Percentiles rank a stretch among this genome's conserved stretches.
phyloP scores from a whole-genome alignment of 108 stramenopile genomes.

The Aurantiochytrium sp. region DNA sequence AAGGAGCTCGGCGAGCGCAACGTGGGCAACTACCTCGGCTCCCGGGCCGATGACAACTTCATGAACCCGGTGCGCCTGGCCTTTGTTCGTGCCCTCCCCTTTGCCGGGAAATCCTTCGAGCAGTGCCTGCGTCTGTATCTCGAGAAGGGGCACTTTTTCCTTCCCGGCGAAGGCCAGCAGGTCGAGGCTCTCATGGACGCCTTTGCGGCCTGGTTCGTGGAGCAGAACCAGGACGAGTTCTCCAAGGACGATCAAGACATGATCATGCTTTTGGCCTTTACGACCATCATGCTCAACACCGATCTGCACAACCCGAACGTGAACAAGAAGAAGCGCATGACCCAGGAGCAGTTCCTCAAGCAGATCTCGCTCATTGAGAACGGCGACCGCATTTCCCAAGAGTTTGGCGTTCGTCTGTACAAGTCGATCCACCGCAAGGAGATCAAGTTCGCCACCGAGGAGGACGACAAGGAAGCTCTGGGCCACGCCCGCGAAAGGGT shows the following conservation, averaged over 20 bases:
- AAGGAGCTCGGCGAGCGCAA: background rate
- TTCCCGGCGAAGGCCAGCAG: slow-evolving; percentile 11
- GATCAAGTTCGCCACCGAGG: slow-evolving; percentile 66
- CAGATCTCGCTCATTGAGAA: slow-evolving; percentile 84
- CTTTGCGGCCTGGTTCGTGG: slow-evolving; percentile 18
- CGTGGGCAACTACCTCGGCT: background rate
- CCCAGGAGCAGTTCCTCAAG: slow-evolving; percentile 75
- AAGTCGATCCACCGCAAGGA: slow-evolving; percentile 67
- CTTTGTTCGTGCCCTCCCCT: background rate
- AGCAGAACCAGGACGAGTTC: background rate
- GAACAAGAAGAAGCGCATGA: slow-evolving; percentile 78
- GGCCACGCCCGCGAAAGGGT: background rate
- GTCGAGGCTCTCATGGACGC: slow-evolving; percentile 25
- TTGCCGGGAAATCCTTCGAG: slow-evolving; percentile 5
- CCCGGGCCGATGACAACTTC: background rate
- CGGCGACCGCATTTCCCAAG: slow-evolving; percentile 69
- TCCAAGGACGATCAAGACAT: slow-evolving; percentile 56
- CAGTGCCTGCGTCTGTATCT: background rate
- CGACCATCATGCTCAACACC: slow-evolving; percentile 88
- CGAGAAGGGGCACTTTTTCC: slow-evolving; percentile 22
- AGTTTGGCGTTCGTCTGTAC: slow-evolving; percentile 73
- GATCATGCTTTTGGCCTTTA: slow-evolving; percentile 80
- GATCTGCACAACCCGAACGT: slow-evolving; percentile 81
- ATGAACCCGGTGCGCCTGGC: slow-evolving; percentile 7
- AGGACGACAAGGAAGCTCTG: slow-evolving; percentile 32